Percentiles rank a stretch among this genome's conserved stretches.
These are phyloP conservation scores for Candida vartiovaarae DNA, from an alignment of 805 yeast species.

Conservation along the genomic window DNA sequence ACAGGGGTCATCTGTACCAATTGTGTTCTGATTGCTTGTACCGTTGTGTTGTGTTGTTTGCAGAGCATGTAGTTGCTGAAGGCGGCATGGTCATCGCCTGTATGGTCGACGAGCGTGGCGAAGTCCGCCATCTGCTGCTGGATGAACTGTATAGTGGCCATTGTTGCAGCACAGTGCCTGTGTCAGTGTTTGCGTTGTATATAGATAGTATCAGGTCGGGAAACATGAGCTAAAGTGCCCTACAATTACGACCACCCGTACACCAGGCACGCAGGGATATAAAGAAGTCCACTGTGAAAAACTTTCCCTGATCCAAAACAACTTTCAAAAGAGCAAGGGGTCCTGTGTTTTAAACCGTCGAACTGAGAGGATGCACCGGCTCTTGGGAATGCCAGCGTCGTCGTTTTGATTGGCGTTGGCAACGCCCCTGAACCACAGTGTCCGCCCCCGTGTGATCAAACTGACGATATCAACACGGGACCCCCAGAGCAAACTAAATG, in stretches of 20 bases:
- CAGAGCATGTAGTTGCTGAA: slow-evolving; percentile 10
- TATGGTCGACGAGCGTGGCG: background rate
- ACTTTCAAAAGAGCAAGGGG: background rate
- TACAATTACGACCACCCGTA: no score
- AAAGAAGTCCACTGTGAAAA: no score
- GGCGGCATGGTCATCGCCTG: slow-evolving; percentile 5
- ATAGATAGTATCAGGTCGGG: no score
- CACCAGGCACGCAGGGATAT: no score
- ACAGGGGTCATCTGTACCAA: background rate
- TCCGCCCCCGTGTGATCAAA: background rate
- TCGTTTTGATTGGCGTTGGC: background rate
- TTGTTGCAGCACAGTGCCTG: no score
- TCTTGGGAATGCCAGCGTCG: no score
- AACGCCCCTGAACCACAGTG: background rate
- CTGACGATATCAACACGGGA: slow-evolving; percentile 5
- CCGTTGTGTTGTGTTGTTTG: slow-evolving; percentile 6
- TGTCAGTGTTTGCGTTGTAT: no score
- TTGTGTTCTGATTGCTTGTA: background rate
- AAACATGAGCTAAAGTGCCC: no score
- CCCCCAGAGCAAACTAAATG: slow-evolving; percentile 11
- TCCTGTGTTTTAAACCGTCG: no score
- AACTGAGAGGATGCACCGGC: no score
- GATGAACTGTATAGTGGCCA: background rate
- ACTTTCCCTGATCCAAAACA: no score
- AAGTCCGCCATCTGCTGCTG: slow-evolving; percentile 1